Evolutionary conservation across 331 rosid genomes (phyloP).

Genomic region (Quercus phellos): DNA sequence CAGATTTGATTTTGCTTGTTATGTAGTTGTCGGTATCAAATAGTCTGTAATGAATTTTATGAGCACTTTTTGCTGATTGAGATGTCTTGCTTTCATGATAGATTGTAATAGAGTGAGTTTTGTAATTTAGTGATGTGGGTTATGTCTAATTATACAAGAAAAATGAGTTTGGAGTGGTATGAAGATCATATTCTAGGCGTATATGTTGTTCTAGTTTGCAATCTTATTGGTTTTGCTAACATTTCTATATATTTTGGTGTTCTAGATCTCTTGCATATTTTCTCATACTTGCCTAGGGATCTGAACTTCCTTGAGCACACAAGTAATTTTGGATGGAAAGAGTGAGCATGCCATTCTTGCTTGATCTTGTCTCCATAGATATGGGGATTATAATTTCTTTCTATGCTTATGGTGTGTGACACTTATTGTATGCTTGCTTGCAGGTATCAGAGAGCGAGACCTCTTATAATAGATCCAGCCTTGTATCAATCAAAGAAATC

Average conservation of each 20-base stretch:
- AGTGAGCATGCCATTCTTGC: slow-evolving; percentile 47
- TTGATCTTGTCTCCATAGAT: slow-evolving; percentile 10
- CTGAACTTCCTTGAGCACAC: slow-evolving; percentile 84
- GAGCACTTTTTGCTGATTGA: not conserved
- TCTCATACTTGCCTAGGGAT: slow-evolving; percentile 83
- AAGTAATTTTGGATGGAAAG: slow-evolving; percentile 89
- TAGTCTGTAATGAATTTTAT: not conserved
- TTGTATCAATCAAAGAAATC: slow-evolving; percentile 77
- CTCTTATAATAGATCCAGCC: slow-evolving; percentile 78
- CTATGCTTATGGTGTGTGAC: slow-evolving; percentile 6
- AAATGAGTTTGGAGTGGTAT: not conserved
- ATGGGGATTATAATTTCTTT: not conserved
- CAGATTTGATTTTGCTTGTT: not conserved
- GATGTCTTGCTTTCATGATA: not conserved
- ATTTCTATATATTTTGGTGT: slow-evolving; percentile 17
- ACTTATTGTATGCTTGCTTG: slow-evolving; percentile 6
- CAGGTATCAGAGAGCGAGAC: slow-evolving; percentile 73
- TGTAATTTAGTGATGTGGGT: not conserved
- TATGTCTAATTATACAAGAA: not conserved
- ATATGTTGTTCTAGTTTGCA: not conserved
- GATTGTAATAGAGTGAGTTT: not conserved
- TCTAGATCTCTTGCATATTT: slow-evolving; percentile 79
- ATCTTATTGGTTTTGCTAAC: slow-evolving; percentile 28
- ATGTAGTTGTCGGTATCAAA: not conserved
- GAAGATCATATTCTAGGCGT: not conserved